Conservation (phyloP, 2,329 filamentous ascomycete species). For the Xylaria sp. region DNA sequence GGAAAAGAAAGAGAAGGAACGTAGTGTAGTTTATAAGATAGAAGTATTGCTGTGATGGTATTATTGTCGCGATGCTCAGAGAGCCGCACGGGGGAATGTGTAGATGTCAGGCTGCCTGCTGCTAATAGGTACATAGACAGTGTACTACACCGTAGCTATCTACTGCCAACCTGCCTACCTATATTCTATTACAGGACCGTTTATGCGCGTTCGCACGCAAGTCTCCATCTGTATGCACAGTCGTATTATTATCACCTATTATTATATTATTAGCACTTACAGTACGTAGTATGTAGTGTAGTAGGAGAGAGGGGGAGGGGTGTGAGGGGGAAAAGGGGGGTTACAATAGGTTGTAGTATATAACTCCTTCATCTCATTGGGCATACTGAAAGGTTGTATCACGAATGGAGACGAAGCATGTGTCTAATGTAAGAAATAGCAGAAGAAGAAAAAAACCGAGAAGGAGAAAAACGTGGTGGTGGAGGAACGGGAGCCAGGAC, state of each 20-base stretch:
- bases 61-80: conserved; percentile 1
- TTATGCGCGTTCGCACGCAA: conserved; percentile 3
- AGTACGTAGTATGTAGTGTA: too few species aligned
- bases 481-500: conserved; percentile 16
- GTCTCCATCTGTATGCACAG: neutral
- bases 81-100: conserved; percentile 21
- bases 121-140: neutral
- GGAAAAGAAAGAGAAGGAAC: neutral
- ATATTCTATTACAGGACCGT: neutral
- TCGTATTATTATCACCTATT: conserved; percentile 1
- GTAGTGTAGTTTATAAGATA: too few species aligned
- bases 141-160: neutral
- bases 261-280: conserved; percentile 5
- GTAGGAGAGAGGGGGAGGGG: neutral
- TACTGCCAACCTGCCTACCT: neutral
- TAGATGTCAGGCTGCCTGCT: too few species aligned
- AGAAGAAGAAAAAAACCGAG: neutral
- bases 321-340: neutral
- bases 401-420: neutral
- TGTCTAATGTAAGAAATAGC: neutral
- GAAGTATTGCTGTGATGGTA: too few species aligned
- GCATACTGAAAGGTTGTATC: neutral
- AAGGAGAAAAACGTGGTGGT: conserved; percentile 12
- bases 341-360: neutral
- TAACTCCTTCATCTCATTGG: conserved; percentile 4